These are phyloP conservation scores for Piper longum DNA, from an alignment of 164 flowering plant genomes.

Conservation along the genomic window DNA sequence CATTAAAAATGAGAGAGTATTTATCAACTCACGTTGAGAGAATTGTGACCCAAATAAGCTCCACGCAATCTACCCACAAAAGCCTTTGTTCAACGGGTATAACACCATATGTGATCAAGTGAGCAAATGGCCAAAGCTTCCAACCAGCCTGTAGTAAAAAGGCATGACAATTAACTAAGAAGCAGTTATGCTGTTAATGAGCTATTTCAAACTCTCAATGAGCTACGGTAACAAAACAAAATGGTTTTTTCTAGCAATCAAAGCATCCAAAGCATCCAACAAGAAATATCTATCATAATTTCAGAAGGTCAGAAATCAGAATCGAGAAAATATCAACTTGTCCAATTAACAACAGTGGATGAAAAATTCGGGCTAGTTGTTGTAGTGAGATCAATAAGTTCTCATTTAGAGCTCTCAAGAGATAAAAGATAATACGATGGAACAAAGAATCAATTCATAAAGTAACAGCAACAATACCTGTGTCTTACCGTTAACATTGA, in stretches of 20 bases:
- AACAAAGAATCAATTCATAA: not conserved
- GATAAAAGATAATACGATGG: not conserved
- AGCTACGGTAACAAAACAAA: too few species aligned
- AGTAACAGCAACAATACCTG: not conserved
- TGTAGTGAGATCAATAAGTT: not conserved
- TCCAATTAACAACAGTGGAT: too few species aligned
- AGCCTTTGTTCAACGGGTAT: conserved; percentile 92
- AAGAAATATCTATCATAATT: too few species aligned
- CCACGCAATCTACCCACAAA: conserved; percentile 83
- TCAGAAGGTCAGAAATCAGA: too few species aligned
- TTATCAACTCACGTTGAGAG: conserved; percentile 65
- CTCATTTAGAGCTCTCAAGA: not conserved
- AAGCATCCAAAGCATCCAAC: too few species aligned
- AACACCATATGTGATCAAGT: conserved; percentile 76
- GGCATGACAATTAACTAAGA: not conserved
- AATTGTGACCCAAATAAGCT: conserved; percentile 57
- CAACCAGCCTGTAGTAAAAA: conserved; percentile 74
- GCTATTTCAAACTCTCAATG: not conserved
- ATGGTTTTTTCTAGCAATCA: too few species aligned
- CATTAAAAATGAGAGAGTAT: too few species aligned
- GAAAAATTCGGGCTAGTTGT: not conserved
- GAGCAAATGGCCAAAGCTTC: conserved; percentile 99
- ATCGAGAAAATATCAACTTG: too few species aligned
- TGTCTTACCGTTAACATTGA: conserved; percentile 79
- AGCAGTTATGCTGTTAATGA: not conserved